A percentile compares a stretch with the other conserved stretches of the same genome.
These are phyloP conservation scores for Leucosporidium yakuticum DNA, from an alignment of 768 basidiomycete genomes.

Conservation along the genomic window DNA sequence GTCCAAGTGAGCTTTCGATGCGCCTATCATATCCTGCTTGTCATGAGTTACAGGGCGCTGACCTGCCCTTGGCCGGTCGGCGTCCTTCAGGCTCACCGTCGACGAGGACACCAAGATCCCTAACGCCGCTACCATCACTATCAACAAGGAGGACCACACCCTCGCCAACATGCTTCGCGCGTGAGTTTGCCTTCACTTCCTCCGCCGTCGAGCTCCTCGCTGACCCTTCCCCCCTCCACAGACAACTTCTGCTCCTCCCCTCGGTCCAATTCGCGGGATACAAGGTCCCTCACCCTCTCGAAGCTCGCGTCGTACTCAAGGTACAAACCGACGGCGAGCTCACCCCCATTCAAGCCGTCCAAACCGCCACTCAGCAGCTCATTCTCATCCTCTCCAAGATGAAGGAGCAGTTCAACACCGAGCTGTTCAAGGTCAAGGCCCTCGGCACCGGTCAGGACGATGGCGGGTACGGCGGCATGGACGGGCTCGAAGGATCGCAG, in stretches of 20 bases:
- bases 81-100: conserved; percentile 54
- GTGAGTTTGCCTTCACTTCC: conserved; percentile 50
- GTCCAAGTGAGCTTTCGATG: conserved; percentile 64
- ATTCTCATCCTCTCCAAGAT: conserved; percentile 55
- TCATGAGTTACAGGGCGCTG: neutral
- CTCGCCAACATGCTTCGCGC: conserved; percentile 93
- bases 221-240: conserved; percentile 42
- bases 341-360: conserved; percentile 70
- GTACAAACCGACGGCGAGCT: conserved; percentile 86
- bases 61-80: neutral
- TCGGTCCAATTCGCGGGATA: conserved; percentile 92
- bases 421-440: conserved; percentile 37
- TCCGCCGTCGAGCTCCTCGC: neutral
- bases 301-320: conserved; percentile 89
- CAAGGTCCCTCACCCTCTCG: conserved; percentile 93
- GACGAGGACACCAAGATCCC: conserved; percentile 96
- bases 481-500: neutral
- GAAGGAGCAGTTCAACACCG: conserved; percentile 44
- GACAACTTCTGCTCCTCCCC: conserved; percentile 83
- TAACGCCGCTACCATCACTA: conserved; percentile 88
- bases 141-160: conserved; percentile 96
- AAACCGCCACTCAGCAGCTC: conserved; percentile 74
- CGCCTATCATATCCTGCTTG: neutral
- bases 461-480: conserved; percentile 9
- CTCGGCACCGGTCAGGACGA: conserved; percentile 7